A percentile compares a stretch with the other conserved stretches of the same genome.
phyloP scores from a whole-genome alignment of 768 basidiomycete genomes.

The Mycena rosella region DNA sequence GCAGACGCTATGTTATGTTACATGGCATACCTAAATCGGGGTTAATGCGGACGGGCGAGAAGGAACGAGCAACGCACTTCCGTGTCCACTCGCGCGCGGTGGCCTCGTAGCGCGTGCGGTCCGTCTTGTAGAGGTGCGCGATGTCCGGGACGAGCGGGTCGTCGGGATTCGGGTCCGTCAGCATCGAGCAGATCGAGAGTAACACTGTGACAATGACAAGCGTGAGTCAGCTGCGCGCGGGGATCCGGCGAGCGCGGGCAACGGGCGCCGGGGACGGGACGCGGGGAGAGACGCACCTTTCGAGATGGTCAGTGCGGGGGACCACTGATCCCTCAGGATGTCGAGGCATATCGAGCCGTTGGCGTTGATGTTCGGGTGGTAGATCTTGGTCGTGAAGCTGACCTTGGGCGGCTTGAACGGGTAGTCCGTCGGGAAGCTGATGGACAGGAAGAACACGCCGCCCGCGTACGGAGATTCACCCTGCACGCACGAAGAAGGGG shows the following conservation, averaged over 20 bases:
- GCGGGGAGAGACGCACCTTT: conserved; percentile 74
- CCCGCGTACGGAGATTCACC: conserved; percentile 98
- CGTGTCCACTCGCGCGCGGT: conserved; percentile 99
- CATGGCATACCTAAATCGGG: conserved; percentile 54
- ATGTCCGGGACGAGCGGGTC: conserved; percentile 99
- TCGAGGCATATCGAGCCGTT: conserved; percentile 99
- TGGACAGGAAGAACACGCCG: conserved; percentile 98
- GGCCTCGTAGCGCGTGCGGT: conserved; percentile 95
- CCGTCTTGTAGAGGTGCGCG: conserved; percentile 99
- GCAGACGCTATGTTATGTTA: conserved; percentile 33
- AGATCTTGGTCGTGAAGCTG: conserved; percentile 99
- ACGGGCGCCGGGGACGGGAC: neutral
- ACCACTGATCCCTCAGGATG: conserved; percentile 99
- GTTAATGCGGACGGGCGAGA: conserved; percentile 15
- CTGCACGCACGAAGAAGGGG: conserved; percentile 55
- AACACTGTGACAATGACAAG: conserved; percentile 76
- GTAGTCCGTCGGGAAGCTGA: conserved; percentile 96
- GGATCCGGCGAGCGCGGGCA: conserved; percentile 1
- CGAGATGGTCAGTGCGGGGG: conserved; percentile 97
- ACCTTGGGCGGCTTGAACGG: conserved; percentile 99
- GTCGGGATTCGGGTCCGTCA: conserved; percentile 99
- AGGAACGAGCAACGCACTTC: conserved; percentile 78
- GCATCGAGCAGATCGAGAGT: conserved; percentile 98
- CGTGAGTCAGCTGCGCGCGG: conserved; percentile 30
- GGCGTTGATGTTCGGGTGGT: conserved; percentile 99